Evolutionary conservation across 177 flowering plant genomes (phyloP), one percentile per base, ranked within the genome.

Genomic region (Telopea speciosissima): DNA sequence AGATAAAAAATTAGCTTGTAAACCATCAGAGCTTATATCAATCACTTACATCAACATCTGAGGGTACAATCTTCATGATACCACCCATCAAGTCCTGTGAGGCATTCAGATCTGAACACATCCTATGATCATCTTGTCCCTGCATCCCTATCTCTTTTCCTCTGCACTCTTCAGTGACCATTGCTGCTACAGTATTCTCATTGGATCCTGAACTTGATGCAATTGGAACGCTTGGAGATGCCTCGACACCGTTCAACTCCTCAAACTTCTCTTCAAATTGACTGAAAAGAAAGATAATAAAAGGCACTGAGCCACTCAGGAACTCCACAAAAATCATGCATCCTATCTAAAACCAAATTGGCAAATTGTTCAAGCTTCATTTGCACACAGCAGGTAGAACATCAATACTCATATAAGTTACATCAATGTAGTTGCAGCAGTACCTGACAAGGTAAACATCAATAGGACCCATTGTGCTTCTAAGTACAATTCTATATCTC

Each of bases 201-300:
- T 67, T 81, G 31, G 85, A 82, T n/a, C 79, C 84, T 10, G 90
- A 80, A 76, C 80, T 82, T 24, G 90, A 84, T 72, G 81, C 81
- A 69, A 75, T 66, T 17, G 92, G 87, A 8, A 79, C 45, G 77
- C 71, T 81, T 26, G 36, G 68, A 59, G 84, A 78, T 63, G 81
- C 83, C 77, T 80, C 89, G 31, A 65, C 80, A 62, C 83, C 84
- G 78, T 83, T 81, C 83, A 81, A 66, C 66, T 90, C 98, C 75
- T 94, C 98, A 82, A 92, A 89, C 79, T 90, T 92, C 84, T 89
- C 96, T 81, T 92, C 97, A 79, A 90, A 94, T 85, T 89, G 97
- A 78, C 98, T 94, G 56, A 63, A 36, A 62, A 22, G 26, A n/a
- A 73, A 44, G 49, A 14, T 67, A 42, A 60, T 23, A 49, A 12